Percentiles rank a stretch among this genome's conserved stretches.
Evolutionary conservation across 768 basidiomycete species (phyloP).

Genomic region (Symmetrospora coprosmae): DNA sequence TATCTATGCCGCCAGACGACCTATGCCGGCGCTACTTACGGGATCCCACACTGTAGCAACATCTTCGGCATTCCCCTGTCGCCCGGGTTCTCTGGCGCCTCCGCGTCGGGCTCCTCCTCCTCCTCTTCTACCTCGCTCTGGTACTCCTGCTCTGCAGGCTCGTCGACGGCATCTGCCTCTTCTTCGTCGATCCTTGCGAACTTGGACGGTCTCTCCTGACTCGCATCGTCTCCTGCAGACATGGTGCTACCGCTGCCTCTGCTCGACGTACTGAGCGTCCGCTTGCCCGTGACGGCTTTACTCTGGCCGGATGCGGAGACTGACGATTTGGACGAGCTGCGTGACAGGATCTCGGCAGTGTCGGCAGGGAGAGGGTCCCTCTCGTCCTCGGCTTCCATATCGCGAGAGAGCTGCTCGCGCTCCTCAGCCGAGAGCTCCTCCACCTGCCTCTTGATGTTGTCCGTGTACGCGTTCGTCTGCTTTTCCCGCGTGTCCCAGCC

Average conservation of each 20-base stretch:
- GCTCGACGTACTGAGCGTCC: too few relatives aligned
- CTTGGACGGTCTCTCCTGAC: not conserved
- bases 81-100: not conserved
- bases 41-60: conserved; percentile 1
- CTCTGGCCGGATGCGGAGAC: too few relatives aligned
- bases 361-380: too few relatives aligned
- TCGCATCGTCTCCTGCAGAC: too few relatives aligned
- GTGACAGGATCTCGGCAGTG: too few relatives aligned
- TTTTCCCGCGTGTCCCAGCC: not conserved
- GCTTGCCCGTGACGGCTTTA: too few relatives aligned
- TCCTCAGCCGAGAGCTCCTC: too few relatives aligned
- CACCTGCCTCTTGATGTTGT: not conserved
- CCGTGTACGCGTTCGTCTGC: not conserved
- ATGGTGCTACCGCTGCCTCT: too few relatives aligned
- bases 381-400: too few relatives aligned
- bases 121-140: not conserved
- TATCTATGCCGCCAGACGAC: too few relatives aligned
- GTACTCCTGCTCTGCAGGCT: not conserved
- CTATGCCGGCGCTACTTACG: not conserved
- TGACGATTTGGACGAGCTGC: too few relatives aligned
- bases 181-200: not conserved
- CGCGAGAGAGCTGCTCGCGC: too few relatives aligned
- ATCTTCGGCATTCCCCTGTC: conserved; percentile 14
- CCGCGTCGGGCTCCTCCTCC: not conserved
- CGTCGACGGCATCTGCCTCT: not conserved